A percentile compares a stretch with the other conserved stretches of the same genome.
These are phyloP conservation scores for Ricinus communis DNA, from an alignment of 345 rosid species.

Conservation along the genomic window DNA sequence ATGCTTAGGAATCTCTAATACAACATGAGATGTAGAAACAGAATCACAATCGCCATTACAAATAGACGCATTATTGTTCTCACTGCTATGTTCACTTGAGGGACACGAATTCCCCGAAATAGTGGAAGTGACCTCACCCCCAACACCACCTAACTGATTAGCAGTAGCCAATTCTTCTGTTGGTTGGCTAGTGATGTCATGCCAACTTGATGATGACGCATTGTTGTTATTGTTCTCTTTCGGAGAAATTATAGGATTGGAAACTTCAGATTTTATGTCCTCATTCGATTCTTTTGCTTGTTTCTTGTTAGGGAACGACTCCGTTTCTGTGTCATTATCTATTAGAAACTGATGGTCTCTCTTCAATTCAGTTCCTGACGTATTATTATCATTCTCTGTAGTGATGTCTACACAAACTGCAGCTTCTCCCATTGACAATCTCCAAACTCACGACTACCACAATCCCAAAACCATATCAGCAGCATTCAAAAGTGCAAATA, in stretches of 20 bases:
- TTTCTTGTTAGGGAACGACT: slow-evolving; percentile 47
- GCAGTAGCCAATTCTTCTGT: slow-evolving; percentile 21
- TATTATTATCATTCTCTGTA: slow-evolving; percentile 13
- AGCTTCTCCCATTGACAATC: slow-evolving; percentile 54
- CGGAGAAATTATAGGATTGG: slow-evolving; percentile 66
- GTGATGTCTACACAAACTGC: slow-evolving; percentile 42
- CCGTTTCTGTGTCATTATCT: slow-evolving; percentile 32
- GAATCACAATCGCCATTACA: slow-evolving; percentile 25
- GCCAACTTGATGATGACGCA: slow-evolving; percentile 32
- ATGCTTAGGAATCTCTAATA: slow-evolving; percentile 84
- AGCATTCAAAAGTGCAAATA: slow-evolving; percentile 39
- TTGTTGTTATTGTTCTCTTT: slow-evolving; percentile 33
- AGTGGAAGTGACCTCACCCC: slow-evolving; percentile 41
- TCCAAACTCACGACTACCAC: background rate
- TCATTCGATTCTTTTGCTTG: slow-evolving; percentile 69
- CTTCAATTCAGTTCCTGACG: slow-evolving; percentile 44
- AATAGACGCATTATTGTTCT: slow-evolving; percentile 23
- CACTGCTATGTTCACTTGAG: slow-evolving; percentile 46
- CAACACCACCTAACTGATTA: slow-evolving; percentile 33
- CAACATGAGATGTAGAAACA: slow-evolving; percentile 54
- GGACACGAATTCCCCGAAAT: slow-evolving; percentile 45
- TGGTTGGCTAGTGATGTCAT: slow-evolving; percentile 54
- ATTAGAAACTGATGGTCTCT: slow-evolving; percentile 36
- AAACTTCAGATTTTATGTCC: slow-evolving; percentile 77
- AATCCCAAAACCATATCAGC: background rate